Evolutionary conservation across 768 basidiomycete species (phyloP), one percentile per base, ranked within the genome.

Genomic region (Lentinula sp.): DNA sequence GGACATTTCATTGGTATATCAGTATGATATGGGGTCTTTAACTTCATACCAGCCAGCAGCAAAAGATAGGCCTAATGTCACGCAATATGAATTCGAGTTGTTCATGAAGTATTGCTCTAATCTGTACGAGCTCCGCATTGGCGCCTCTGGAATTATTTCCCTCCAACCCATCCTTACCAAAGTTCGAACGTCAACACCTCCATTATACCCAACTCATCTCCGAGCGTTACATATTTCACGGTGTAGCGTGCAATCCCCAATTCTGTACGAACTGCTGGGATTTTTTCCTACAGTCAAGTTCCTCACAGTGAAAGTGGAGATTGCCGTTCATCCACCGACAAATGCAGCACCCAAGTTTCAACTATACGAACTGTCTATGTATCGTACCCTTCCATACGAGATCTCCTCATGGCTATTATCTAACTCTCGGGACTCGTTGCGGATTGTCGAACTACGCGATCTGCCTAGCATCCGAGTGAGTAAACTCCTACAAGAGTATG

Each of bases 341-440:
- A 28, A 28, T 1, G 43, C 57, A 9, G 63, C 64, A 45, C 63
- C 67, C 7, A 60, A 61, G 0, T 66, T 70, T 6, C 45, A 64
- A 4, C 64, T 82, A 23, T 79, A 81, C 63, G 78, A 82, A 61
- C 73, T 82, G 41, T 69, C 66, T 0, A 68, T 80, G 35, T 62
- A 70, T 50, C 74, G 78, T 12, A 73, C 69, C 3, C 73, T 72
- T 0, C 64, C 66, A 1, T 39, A 62, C 7, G 41, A 64, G 0
- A 69, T 75, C n/a, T 62, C 79, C 4, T 42, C 57, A 18, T 81
- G 78, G 79, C 65, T 81, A 4, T 69, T 81, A 6, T 68, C 71
- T 2, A 62, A 70, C 9, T 78, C 78, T 6, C n/a, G 18, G 7
- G 57, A 63, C 0, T 71, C 70, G 45, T 71, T 82, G 12, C 74